Base-by-base conservation (phyloP, 805 yeast genomes). In the Cyberlindnera samutprakarnensis region DNA sequence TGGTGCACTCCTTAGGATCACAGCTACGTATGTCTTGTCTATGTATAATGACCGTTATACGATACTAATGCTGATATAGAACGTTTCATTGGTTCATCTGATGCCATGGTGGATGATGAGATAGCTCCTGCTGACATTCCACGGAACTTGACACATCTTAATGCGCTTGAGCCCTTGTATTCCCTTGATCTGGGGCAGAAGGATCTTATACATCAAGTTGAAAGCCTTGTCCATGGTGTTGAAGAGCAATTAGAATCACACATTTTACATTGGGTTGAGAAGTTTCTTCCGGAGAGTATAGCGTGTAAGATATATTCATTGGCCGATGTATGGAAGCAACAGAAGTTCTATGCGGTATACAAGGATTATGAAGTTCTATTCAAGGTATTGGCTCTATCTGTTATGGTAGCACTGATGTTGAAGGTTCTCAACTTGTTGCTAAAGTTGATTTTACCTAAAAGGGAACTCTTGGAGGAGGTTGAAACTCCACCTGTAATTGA, bases 341-440 rank as follows among this genome's bases (percentile, higher is more conserved):
- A 34, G 24, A 20, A 36, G 11, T 30, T 33, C n/a, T 39, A 36
- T 20, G 22, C 17, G 15, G 23, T 36, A 5, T 39, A 39, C 32
- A 30, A 39, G 16, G 30, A 34, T 2, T 23, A 36, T 19, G 38
- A 36, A 8, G 6, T 18, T 9, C 5, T 28, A 9, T 18, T 34
- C 18, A 33, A 28, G 24, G 28, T 25, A 15, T 3, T 18, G 16
- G n/a, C n/a, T n/a, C n/a, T n/a, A n/a, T n/a, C n/a, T n/a, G n/a
- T n/a, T n/a, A n/a, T n/a, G n/a, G n/a, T n/a, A n/a, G n/a, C n/a
- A n/a, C 13, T 39, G 13, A 16, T 36, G 3, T 11, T 31, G 19
- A 17, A 30, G 4, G 41, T 25, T 11, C 10, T 32, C 13, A 5
- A 21, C n/a, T 25, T 35, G 7, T 17, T 26, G 5, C 14, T 25